Evolutionary conservation across 352 stramenopile species (phyloP).

Genomic region (Globisporangium echinulatum): DNA sequence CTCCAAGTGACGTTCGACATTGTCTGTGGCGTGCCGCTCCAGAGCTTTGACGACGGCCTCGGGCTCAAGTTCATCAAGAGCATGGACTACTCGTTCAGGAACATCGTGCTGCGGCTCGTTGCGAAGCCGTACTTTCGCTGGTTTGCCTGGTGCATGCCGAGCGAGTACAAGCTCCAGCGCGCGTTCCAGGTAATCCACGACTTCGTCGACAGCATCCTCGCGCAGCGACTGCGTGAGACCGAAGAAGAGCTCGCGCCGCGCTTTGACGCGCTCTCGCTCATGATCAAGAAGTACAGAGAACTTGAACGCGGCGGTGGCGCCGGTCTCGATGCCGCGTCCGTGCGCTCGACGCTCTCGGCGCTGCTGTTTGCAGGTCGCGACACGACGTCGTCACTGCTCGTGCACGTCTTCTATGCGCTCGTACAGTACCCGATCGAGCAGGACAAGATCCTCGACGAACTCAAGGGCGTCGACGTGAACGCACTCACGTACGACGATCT

Average conservation of each 20-base stretch:
- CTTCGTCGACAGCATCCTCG: slow-evolving; percentile 40
- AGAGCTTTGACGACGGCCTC: slow-evolving; percentile 26
- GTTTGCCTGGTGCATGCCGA: slow-evolving; percentile 50
- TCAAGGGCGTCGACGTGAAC: slow-evolving; percentile 10
- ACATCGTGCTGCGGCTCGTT: slow-evolving; percentile 40
- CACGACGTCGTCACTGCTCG: not conserved
- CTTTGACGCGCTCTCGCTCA: slow-evolving; percentile 39
- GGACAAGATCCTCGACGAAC: slow-evolving; percentile 40
- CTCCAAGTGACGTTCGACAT: slow-evolving; percentile 50
- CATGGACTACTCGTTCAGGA: slow-evolving; percentile 47
- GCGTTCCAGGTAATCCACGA: slow-evolving; percentile 17
- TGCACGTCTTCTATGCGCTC: slow-evolving; percentile 49
- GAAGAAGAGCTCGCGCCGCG: slow-evolving; percentile 20
- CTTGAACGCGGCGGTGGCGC: slow-evolving; percentile 8
- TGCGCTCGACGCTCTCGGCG: slow-evolving; percentile 1
- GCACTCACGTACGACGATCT: slow-evolving; percentile 44
- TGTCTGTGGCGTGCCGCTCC: slow-evolving; percentile 34
- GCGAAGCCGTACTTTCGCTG: slow-evolving; percentile 54
- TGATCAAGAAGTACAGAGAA: slow-evolving; percentile 41
- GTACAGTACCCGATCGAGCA: slow-evolving; percentile 44
- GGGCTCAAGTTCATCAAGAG: slow-evolving; percentile 22
- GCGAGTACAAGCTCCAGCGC: slow-evolving; percentile 31
- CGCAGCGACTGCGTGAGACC: slow-evolving; percentile 25
- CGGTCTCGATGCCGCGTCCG: not conserved
- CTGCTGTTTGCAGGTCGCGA: not conserved